Evolutionary conservation across 192 early-diverging fungal genomes (phyloP), one percentile per base, ranked within the genome.

Genomic region (Coemansia sp.): DNA sequence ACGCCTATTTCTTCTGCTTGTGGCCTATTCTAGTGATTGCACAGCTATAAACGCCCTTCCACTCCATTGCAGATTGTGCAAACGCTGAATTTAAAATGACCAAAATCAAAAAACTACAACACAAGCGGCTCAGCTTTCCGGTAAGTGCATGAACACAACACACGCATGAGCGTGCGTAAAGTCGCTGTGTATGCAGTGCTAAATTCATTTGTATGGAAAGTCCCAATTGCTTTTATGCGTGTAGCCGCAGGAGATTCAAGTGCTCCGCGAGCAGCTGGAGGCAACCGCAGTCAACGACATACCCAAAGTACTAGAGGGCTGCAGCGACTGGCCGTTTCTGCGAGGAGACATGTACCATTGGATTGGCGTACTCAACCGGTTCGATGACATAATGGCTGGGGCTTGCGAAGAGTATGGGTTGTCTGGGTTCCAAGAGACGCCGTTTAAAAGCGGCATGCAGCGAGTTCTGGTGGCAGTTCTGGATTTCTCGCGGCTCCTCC

Each of bases 341-440:
- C 87, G 93, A 46, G 91, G 91, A 37, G 96, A 99, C 56, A 74
- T 99, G 48, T 94, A 88, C 78, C 93, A 95, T 48, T 99, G 94
- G 94, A 90, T 95, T 27, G 69, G 82, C 10, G 92, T 95, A 4
- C 84, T 99, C 36, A 96, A 99, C 79, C 82, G 89, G 21, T 94
- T 96, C 58, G 95, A 96, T 59, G 72, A 73, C 8, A 85, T 95
- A 21, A 71, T 98, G 33, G 86, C 85, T 39, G 63, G 72, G 10
- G 65, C 82, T 21, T 85, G 84, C 57, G 75, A 81, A 53, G 79
- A 82, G 47, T 82, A 82, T 61, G 80, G 84, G 36, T 68, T 93
- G 52, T 68, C 84, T 19, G 74, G 77, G 25, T 63, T 87, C 6
- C 91, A 93, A 59, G 57, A 68, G 47, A 70, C 55, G 39, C 72